Conservation (phyloP, 192 early-diverging fungal species). For the Rhizophagus sp. region DNA sequence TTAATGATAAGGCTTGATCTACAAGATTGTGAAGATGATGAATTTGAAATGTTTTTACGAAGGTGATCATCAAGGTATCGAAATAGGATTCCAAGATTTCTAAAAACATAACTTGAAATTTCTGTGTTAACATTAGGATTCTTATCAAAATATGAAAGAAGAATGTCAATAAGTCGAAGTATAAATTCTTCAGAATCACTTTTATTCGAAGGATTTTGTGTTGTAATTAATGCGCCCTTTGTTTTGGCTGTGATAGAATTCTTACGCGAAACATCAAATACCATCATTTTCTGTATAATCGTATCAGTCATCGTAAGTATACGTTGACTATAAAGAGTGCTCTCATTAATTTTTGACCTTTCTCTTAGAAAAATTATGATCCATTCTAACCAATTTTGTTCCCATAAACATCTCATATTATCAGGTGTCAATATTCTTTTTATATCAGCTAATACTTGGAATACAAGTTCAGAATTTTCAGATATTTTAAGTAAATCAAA, state of each 20-base stretch:
- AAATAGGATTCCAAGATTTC: constrained; percentile 38
- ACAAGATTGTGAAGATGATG: constrained; percentile 22
- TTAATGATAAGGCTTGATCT: neutral
- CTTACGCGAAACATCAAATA: constrained; percentile 42
- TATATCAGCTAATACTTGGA: constrained; percentile 40
- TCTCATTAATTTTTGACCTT: constrained; percentile 35
- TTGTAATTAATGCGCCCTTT: constrained; percentile 35
- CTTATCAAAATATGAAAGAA: constrained; percentile 43
- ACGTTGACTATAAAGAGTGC: constrained; percentile 36
- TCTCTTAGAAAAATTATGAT: constrained; percentile 35
- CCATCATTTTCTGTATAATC: constrained; percentile 49
- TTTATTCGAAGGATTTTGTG: neutral
- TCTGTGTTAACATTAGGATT: constrained; percentile 44
- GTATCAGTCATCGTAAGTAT: constrained; percentile 40
- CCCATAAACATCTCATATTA: constrained; percentile 46
- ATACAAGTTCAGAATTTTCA: constrained; percentile 40
- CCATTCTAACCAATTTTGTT: constrained; percentile 44
- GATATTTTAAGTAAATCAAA: constrained; percentile 38
- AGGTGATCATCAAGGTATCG: constrained; percentile 38
- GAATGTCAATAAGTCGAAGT: constrained; percentile 40
- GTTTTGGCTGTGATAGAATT: constrained; percentile 35
- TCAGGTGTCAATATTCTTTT: constrained; percentile 43
- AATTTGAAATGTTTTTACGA: constrained; percentile 23
- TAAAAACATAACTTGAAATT: constrained; percentile 38
- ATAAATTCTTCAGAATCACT: constrained; percentile 36